Conservation (phyloP, 495 filamentous ascomycete genomes). For the Ascobolus immersus region DNA sequence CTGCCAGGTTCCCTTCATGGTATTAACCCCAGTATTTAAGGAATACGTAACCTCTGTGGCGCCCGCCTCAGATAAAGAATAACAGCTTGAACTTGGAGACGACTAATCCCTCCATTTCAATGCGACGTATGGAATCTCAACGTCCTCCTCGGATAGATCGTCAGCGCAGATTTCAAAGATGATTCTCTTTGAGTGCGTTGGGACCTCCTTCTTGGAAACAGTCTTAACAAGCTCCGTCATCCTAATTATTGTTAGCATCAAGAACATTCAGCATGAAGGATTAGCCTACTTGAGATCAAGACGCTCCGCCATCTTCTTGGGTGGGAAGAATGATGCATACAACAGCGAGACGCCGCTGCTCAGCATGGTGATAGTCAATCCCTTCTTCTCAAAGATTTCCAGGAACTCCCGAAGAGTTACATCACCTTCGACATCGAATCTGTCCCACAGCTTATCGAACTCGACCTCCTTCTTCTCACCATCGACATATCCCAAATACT, state of each 20-base stretch:
- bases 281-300: conserved; percentile 37
- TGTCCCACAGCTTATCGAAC: conserved; percentile 93
- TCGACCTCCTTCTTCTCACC: conserved; percentile 46
- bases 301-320: conserved; percentile 65
- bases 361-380: conserved; percentile 69
- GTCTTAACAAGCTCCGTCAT: conserved; percentile 69
- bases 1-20: no score
- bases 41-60: no score
- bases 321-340: conserved; percentile 90
- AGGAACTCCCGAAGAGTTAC: conserved; percentile 66
- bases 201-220: conserved; percentile 77
- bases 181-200: conserved; percentile 73
- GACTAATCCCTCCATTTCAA: conserved; percentile 42
- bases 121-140: conserved; percentile 94
- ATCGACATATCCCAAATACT: conserved; percentile 33
- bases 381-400: conserved; percentile 49
- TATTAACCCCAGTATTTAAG: no score
- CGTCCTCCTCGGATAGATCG: conserved; percentile 72
- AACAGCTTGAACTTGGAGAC: no score
- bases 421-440: conserved; percentile 63
- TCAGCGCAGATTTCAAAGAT: conserved; percentile 93
- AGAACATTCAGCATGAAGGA: no score
- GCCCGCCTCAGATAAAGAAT: no score
- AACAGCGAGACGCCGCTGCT: conserved; percentile 87
- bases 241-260: no score